Evolutionary conservation across 2,329 filamentous ascomycete species (phyloP).

Genomic region (Monosporascus sp.): DNA sequence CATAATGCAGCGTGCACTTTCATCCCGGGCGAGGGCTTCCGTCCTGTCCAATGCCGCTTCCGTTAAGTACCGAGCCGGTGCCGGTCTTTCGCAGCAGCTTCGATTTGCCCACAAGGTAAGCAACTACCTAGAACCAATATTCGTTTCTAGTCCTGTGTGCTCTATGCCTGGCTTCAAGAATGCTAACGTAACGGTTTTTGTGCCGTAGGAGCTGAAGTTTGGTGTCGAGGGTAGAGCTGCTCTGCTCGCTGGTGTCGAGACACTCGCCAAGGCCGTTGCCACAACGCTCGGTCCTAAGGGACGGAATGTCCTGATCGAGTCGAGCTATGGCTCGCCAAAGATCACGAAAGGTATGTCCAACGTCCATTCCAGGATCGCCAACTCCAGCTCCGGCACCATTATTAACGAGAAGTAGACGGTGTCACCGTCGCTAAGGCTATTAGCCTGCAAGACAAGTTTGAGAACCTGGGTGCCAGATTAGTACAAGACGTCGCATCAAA

Average conservation of each 20-base stretch:
- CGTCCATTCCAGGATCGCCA: neutral
- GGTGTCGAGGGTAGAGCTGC: constrained; percentile 89
- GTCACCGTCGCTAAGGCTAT: constrained; percentile 88
- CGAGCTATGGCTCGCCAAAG: constrained; percentile 96
- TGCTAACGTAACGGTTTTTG: constrained; percentile 12
- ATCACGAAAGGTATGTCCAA: constrained; percentile 85
- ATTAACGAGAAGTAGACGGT: constrained; percentile 57
- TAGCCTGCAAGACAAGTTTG: constrained; percentile 95
- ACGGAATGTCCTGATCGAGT: constrained; percentile 97
- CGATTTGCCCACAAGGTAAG: constrained; percentile 95
- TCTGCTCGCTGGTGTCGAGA: constrained; percentile 91
- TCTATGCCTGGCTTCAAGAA: constrained; percentile 9
- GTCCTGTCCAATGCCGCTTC: constrained; percentile 66
- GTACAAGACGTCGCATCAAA: constrained; percentile 98
- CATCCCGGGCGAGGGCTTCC: constrained; percentile 73
- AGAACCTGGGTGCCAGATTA: constrained; percentile 95
- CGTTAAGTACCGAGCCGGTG: constrained; percentile 58
- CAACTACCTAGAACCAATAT: neutral
- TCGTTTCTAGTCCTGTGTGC: neutral
- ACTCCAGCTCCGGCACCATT: neutral
- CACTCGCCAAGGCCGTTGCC: constrained; percentile 90
- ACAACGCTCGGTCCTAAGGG: constrained; percentile 97
- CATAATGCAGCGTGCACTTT: constrained; percentile 94
- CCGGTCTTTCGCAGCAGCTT: constrained; percentile 77
- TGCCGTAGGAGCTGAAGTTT: constrained; percentile 86